Conservation (phyloP, 2,329 filamentous ascomycete genomes). For the Gremmenia infestans region DNA sequence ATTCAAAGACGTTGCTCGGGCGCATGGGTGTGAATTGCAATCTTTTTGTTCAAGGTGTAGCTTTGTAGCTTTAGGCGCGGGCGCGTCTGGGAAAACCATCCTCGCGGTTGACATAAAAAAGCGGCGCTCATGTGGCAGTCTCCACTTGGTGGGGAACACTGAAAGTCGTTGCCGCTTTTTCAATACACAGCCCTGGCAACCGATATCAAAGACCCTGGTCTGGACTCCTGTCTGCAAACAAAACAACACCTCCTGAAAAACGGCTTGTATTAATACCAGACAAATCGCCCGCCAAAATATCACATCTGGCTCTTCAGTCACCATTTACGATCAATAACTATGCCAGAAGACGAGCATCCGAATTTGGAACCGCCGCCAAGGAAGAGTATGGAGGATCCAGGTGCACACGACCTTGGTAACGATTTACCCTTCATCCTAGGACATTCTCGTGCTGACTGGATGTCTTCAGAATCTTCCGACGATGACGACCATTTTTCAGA, state of each 20-base stretch:
- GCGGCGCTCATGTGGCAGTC: too few species aligned
- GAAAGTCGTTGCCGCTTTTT: too few species aligned
- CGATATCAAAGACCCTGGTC: too few species aligned
- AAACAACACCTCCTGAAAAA: too few species aligned
- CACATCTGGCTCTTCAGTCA: not conserved
- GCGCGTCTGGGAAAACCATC: not conserved
- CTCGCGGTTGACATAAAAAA: too few species aligned
- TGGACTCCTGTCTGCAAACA: too few species aligned
- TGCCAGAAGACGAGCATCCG: constrained; percentile 32
- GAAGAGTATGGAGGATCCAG: constrained; percentile 47
- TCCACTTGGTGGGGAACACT: too few species aligned
- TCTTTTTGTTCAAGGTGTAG: constrained; percentile 9
- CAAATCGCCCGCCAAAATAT: too few species aligned
- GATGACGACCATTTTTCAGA: constrained; percentile 69
- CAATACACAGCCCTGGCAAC: too few species aligned
- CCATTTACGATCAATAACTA: constrained; percentile 1
- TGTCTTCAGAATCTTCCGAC: constrained; percentile 47
- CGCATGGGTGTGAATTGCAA: constrained; percentile 9
- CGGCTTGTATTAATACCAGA: too few species aligned
- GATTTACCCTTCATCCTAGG: constrained; percentile 1
- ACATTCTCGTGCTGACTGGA: constrained; percentile 8
- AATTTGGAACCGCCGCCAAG: constrained; percentile 38
- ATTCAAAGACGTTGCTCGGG: constrained; percentile 8
- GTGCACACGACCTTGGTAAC: constrained; percentile 56
- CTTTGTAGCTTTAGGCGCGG: not conserved